Base-by-base conservation (phyloP, 1,284 basidiomycete species). In the Papiliotrema terrestris region DNA sequence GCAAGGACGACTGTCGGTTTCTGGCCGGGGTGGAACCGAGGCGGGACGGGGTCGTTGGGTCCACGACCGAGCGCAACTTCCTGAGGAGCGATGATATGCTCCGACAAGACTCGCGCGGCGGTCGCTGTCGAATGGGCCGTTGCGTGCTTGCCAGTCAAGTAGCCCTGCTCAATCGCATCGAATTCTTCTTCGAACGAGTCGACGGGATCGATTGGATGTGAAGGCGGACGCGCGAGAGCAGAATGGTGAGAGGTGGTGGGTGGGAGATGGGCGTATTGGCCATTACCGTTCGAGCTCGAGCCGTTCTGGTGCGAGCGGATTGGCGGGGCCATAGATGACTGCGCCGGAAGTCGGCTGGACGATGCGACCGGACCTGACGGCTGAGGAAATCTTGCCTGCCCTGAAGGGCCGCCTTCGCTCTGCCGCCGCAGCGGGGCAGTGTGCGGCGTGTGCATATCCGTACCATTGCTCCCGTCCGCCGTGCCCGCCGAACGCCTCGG, bases 121-220 rank as follows among this genome's bases (percentile, higher is more conserved):
- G 42, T 42, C 8, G 37, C 52, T 5, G 14, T 4, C 13, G 52
- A 38, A 5, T n/a, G 15, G 2, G 45, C 45, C 37, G 20, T 47
- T 2, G 52, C 35, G 20, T 36, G 20, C 11, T 46, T 47, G 29
- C 47, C 25, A 15, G 29, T 35, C 13, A 23, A 36, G 45, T 66
- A 66, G 11, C 41, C 45, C 9, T 50, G 41, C 45, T 60, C 55
- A 13, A 66, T 29, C 25, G 51, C 51, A 1, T 49, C 55, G n/a
- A 59, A 66, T 43, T 61, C 45, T 2, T 49, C 51, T 38, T 63
- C 63, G 51, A 66, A 68, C 1, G 49, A 46, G 2, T 17, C 44
- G 8, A 43, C 22, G 15, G 29, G 26, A 35, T 25, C 32, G 8
- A 5, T n/a, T 26, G 14, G 32, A 26, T 11, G 20, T 13, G 13